Conservation (phyloP, 202 grass and related monocot genomes). For the Panicum virgatum region DNA sequence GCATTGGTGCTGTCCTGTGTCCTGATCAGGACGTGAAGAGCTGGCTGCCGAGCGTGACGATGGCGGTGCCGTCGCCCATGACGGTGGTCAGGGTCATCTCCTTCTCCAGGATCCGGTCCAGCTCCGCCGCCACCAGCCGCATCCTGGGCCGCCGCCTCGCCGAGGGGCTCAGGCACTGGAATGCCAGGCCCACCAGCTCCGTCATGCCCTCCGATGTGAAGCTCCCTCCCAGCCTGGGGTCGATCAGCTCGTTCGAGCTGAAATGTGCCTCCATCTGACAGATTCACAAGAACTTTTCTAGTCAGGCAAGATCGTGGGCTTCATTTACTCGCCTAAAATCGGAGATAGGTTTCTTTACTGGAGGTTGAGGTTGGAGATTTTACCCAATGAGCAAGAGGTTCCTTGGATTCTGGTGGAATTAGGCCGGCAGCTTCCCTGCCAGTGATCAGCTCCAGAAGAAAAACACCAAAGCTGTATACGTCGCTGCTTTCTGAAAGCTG, state of each 20-base stretch:
- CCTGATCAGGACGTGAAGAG: slow-evolving; percentile 65
- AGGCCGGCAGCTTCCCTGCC: slow-evolving; percentile 52
- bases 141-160: slow-evolving; percentile 66
- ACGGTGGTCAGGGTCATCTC: slow-evolving; percentile 93
- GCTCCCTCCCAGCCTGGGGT: slow-evolving; percentile 64
- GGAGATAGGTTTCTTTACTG: background rate
- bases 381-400: slow-evolving; percentile 61
- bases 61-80: slow-evolving; percentile 90
- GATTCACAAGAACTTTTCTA: background rate
- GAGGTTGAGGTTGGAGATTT: slow-evolving; percentile 1
- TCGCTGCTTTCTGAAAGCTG: slow-evolving; percentile 76
- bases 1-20: background rate
- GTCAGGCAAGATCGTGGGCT: background rate
- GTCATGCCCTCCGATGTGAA: slow-evolving; percentile 88
- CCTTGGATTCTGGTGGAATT: slow-evolving; percentile 46
- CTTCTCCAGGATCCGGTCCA: slow-evolving; percentile 81
- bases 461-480: slow-evolving; percentile 87
- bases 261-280: slow-evolving; percentile 62
- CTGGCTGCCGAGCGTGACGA: slow-evolving; percentile 92
- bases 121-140: slow-evolving; percentile 63
- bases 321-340: background rate
- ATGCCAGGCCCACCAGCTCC: slow-evolving; percentile 57
- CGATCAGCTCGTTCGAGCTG: slow-evolving; percentile 48
- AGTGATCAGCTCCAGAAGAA: slow-evolving; percentile 87
- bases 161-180: slow-evolving; percentile 66